phyloP scores from a whole-genome alignment of 257 asterid genomes.

The Solanum sitiens region DNA sequence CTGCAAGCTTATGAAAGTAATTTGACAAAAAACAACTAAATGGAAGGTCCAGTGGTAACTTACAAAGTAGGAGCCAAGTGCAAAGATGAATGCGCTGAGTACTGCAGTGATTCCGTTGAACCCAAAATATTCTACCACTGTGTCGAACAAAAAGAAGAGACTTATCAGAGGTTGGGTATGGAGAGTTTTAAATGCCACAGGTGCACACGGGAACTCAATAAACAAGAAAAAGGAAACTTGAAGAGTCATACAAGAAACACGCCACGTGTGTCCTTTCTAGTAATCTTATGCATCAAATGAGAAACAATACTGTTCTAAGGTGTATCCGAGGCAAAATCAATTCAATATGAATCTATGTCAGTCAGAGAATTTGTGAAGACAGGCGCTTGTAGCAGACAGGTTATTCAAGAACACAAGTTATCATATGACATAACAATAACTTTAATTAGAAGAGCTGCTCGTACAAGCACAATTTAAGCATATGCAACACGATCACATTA shows the following conservation, averaged over 20 bases:
- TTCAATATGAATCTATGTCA: background rate
- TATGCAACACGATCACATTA: background rate
- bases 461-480: background rate
- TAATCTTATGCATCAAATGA: background rate
- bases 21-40: background rate
- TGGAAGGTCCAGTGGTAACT: constrained; percentile 8
- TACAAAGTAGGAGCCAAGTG: constrained; percentile 58
- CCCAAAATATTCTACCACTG: constrained; percentile 61
- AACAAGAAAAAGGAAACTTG: background rate
- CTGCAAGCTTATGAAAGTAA: background rate
- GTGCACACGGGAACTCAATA: background rate
- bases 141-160: constrained; percentile 6
- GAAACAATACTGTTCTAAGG: background rate
- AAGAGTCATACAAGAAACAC: background rate
- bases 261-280: background rate
- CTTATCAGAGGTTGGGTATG: background rate
- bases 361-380: background rate
- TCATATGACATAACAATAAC: background rate
- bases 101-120: constrained; percentile 35
- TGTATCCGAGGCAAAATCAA: background rate
- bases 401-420: background rate
- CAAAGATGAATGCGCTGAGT: constrained; percentile 26
- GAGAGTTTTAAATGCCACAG: background rate
- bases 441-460: background rate
- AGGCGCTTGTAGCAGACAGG: background rate